Base-by-base conservation (phyloP, 306 rosid genomes). In the Pterocarpus macrocarpus region DNA sequence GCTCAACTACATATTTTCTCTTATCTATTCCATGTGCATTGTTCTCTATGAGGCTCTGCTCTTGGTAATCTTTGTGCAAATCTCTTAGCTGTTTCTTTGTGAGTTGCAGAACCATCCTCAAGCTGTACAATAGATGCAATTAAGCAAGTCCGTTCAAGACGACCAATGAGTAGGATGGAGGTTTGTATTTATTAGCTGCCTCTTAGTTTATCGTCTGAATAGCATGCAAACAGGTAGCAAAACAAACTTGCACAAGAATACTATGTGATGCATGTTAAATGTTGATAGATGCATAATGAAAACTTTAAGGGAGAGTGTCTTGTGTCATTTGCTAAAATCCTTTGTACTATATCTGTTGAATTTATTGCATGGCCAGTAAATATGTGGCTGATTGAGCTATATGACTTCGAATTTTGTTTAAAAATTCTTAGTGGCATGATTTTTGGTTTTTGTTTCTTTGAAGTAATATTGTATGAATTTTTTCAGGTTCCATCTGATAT, bases 131-230 rank as follows among this genome's bases (percentile, higher is more conserved):
- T 81, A 77, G 97, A 92, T 88, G 98, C 97, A 83, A 93, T 90
- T 79, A 75, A 85, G 52, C 80, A 89, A 79, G 91, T 92, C 70
- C 97, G 93, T 84, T 88, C 97, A 39, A 90, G 86, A 92, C 91
- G 99, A 83, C 93, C 99, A 5, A 96, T 96, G 97, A 96, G 99
- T 86, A 93, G 97, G 83, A 93, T 87, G 80, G 99, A 96, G 93
- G 99, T 93, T 63, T 85, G 92, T 82, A 69, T 65, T 73, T 84
- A 71, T 63, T 57, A 62, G 61, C 28, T 70, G 61, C 4, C 76
- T 22, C 28, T 76, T 58, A 11, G 58, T 65, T 59, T 56, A 39
- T 59, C 55, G 43, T 72, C 44, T 30, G 78, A 61, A 38, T 50
- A 47, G 43, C 65, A 58, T 68, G 55, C 45, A 49, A 69, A 47